Evolutionary conservation across 176 grass and related monocot species (phyloP), one percentile per base, ranked within the genome.

Genomic region (Guadua angustifolia): DNA sequence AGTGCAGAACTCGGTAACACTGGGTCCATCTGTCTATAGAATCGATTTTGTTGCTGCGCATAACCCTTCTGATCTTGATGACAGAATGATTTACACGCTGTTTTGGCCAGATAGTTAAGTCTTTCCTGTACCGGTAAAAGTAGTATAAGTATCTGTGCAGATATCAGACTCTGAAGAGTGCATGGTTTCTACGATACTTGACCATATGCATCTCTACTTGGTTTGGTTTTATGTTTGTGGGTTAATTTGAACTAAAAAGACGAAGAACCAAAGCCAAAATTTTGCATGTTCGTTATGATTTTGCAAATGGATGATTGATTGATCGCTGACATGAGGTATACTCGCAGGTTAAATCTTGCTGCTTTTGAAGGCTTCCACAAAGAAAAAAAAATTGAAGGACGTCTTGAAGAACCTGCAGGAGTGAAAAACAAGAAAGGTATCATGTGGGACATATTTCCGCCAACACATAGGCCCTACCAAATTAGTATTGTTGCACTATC

Each of bases 311-410:
- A 24, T 33, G 51, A 4, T 17, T 21, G 56, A 9, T 73, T 40
- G 51, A 68, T 71, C 63, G 55, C 19, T 88, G 12, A 84, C 74
- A 26, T 11, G 58, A 56, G 13, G 26, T 57, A 6, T 33, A 19
- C 15, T 73, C 36, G 7, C 81, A 88, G 67, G 87, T 10, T 84
- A 72, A 84, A 67, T 83, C 45, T 38, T 9, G 22, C 46, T 38
- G 24, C 18, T 3, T 73, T 62, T 19, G 53, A 52, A 82, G 3
- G 50, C 15, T 79, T 55, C 14, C 17, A 49, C 10, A 83, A 42
- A 24, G 4, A 55, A 72, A 66, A 40, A 3, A 3, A 29, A 29
- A 29, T 29, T 43, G 66, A 53, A 52, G 26, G 58, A 35, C 18
- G 38, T 55, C 38, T 24, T 1, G 32, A 36, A 7, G 10, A 29